A percentile compares a stretch with the other conserved stretches of the same genome.
Conservation (phyloP, 345 rosid species). For the Aquilaria malaccensis region DNA sequence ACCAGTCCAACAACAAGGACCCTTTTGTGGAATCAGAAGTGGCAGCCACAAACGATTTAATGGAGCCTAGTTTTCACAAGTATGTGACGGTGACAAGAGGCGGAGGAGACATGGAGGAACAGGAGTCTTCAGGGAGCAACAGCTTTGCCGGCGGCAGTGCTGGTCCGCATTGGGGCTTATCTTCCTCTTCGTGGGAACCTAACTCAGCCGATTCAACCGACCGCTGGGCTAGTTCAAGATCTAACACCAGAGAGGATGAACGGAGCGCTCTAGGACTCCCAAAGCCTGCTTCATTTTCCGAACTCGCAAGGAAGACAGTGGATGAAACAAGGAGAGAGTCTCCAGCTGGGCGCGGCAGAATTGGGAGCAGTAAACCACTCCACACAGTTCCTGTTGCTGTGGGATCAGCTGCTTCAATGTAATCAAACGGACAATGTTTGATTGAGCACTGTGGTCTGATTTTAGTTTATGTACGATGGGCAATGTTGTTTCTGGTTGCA, state of each 20-base stretch:
- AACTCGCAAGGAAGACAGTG: conserved; percentile 29
- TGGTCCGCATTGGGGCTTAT: conserved; percentile 30
- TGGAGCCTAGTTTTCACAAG: conserved; percentile 83
- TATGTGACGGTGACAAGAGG: conserved; percentile 81
- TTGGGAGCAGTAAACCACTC: conserved; percentile 14
- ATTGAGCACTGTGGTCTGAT: not conserved
- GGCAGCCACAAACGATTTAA: conserved; percentile 40
- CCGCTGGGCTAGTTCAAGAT: conserved; percentile 44
- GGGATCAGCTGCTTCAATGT: conserved; percentile 23
- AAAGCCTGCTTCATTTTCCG: conserved; percentile 16
- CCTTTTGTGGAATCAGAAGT: conserved; percentile 66
- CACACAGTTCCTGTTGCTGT: conserved; percentile 14
- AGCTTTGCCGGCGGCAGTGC: conserved; percentile 45
- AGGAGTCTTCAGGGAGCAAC: conserved; percentile 94
- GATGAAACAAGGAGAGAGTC: conserved; percentile 29
- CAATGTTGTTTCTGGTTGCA: conserved; percentile 22
- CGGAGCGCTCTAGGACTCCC: conserved; percentile 27
- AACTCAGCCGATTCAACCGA: conserved; percentile 72
- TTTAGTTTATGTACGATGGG: conserved; percentile 2
- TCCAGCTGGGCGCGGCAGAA: conserved; percentile 30
- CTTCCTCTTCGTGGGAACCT: conserved; percentile 63
- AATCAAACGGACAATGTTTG: not conserved
- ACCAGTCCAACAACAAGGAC: conserved; percentile 37
- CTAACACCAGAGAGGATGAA: conserved; percentile 40
- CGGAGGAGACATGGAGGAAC: conserved; percentile 31